Evolutionary conservation across 306 rosid species (phyloP).

Genomic region (Hippophae tibetana): DNA sequence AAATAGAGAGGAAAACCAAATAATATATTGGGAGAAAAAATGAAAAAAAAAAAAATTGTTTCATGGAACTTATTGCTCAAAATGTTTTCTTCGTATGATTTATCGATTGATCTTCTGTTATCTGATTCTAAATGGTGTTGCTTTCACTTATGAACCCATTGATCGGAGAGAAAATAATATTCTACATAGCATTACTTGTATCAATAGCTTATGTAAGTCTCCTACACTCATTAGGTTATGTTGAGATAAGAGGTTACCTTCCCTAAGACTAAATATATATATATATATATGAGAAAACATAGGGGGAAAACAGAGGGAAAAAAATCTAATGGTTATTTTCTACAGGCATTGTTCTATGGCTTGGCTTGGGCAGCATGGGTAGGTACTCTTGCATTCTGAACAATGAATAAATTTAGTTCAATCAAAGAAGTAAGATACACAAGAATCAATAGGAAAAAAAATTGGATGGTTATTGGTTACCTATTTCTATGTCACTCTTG

Average conservation of each 20-base stretch:
- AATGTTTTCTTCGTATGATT: too few relatives aligned
- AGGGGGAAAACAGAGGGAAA: background rate
- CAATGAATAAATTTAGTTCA: too few relatives aligned
- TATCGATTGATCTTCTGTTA: background rate
- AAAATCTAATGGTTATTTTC: conserved; percentile 10
- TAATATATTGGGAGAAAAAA: too few relatives aligned
- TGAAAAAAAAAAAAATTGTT: too few relatives aligned
- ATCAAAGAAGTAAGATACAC: background rate
- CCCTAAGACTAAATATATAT: too few relatives aligned
- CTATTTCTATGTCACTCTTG: background rate
- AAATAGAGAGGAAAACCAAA: too few relatives aligned
- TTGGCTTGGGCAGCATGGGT: conserved; percentile 96
- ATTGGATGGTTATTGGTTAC: background rate
- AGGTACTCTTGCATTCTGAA: conserved; percentile 13
- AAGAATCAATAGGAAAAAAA: background rate
- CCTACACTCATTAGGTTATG: background rate
- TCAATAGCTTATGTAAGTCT: conserved; percentile 71
- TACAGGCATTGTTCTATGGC: conserved; percentile 66
- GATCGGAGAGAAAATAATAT: conserved; percentile 70
- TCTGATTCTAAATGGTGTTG: conserved; percentile 44
- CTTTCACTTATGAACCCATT: conserved; percentile 69
- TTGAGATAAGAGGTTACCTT: background rate
- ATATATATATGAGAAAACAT: too few relatives aligned
- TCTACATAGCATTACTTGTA: conserved; percentile 56
- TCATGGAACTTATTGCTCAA: too few relatives aligned